phyloP scores from a whole-genome alignment of 768 basidiomycete genomes.

The Mrakia blollopis region DNA sequence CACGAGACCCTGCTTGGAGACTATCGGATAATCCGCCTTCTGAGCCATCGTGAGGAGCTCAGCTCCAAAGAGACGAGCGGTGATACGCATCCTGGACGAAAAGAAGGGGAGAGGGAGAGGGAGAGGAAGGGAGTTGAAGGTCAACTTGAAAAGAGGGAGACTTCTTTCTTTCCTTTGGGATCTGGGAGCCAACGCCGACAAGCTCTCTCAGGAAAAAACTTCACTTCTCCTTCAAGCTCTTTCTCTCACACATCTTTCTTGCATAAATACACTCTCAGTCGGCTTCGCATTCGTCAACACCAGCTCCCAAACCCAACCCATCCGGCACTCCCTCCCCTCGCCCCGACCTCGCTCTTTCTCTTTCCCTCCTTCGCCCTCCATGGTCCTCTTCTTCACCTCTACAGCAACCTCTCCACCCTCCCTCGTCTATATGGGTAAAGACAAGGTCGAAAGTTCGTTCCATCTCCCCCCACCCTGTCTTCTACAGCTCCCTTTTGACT shows the following conservation, averaged over 20 bases:
- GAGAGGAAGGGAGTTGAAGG: background rate
- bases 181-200: no score
- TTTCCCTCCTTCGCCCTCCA: constrained; percentile 35
- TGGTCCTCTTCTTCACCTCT: constrained; percentile 65
- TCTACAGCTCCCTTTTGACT: background rate
- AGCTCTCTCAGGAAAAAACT: no score
- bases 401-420: constrained; percentile 56
- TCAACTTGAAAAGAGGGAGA: background rate
- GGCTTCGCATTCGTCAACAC: background rate
- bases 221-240: no score
- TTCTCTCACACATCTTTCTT: no score
- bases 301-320: background rate
- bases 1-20: constrained; percentile 21
- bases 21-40: constrained; percentile 9
- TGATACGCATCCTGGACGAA: constrained; percentile 4
- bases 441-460: constrained; percentile 87
- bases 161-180: no score
- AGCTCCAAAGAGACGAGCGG: constrained; percentile 19
- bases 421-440: constrained; percentile 83
- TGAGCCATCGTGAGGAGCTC: constrained; percentile 22
- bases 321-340: background rate
- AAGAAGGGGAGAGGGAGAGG: background rate
- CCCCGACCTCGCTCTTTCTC: background rate
- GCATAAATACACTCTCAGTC: no score
- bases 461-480: no score